phyloP scores from a whole-genome alignment of 768 basidiomycete species.

The Termitomyces sp. region DNA sequence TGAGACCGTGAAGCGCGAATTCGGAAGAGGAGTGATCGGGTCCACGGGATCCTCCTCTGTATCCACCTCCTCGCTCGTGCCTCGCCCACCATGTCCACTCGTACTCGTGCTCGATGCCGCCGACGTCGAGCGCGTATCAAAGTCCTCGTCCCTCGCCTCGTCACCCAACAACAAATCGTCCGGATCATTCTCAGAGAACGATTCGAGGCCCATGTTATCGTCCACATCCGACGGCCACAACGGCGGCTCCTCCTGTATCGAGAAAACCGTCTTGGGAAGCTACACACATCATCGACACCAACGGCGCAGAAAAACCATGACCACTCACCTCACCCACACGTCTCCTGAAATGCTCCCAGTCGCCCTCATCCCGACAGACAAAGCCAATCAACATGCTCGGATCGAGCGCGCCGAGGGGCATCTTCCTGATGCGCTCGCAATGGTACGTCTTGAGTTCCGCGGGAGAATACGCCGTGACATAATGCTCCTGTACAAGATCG shows the following conservation, averaged over 20 bases:
- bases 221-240: constrained; percentile 76
- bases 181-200: constrained; percentile 76
- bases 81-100: too few species aligned
- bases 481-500: constrained; percentile 56
- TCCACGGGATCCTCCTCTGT: constrained; percentile 71
- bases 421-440: constrained; percentile 94
- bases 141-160: constrained; percentile 40
- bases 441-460: constrained; percentile 86
- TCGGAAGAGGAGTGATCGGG: constrained; percentile 64
- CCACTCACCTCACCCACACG: constrained; percentile 65
- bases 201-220: constrained; percentile 73
- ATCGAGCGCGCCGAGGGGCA: constrained; percentile 85
- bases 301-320: background rate
- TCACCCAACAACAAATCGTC: constrained; percentile 30
- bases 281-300: constrained; percentile 14
- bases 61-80: constrained; percentile 51
- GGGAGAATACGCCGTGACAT: constrained; percentile 65
- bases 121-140: constrained; percentile 44
- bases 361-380: constrained; percentile 72
- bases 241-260: constrained; percentile 84
- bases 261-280: constrained; percentile 72
- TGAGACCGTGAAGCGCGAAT: constrained; percentile 31
- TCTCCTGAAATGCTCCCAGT: constrained; percentile 78
- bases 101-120: constrained; percentile 39
- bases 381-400: constrained; percentile 98